Evolutionary conservation across 2,329 filamentous ascomycete genomes (phyloP).

Genomic region (Colletotrichum tropicale): DNA sequence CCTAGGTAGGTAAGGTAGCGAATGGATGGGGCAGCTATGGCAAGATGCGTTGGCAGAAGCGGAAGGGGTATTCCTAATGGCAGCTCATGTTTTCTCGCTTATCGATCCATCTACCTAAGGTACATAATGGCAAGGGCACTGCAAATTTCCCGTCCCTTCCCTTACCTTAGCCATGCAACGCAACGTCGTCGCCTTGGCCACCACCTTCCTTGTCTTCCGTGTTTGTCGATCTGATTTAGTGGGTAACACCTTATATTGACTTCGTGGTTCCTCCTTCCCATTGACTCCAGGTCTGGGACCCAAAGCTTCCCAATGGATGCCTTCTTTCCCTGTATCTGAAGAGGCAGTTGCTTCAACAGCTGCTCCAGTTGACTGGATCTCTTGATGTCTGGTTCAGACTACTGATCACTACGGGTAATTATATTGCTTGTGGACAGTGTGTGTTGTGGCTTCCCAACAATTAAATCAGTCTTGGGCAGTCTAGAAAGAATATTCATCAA

Average conservation of each 20-base stretch:
- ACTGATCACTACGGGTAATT: too few relatives aligned
- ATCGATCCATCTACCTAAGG: not conserved
- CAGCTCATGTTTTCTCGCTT: not conserved
- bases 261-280: not conserved
- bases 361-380: not conserved
- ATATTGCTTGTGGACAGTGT: not conserved
- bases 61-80: not conserved
- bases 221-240: not conserved
- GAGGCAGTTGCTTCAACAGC: not conserved
- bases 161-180: not conserved
- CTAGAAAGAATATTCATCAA: not conserved
- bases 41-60: not conserved
- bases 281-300: not conserved
- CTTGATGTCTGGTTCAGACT: not conserved
- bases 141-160: not conserved
- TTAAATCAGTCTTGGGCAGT: not conserved
- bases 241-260: not conserved
- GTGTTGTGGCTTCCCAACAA: not conserved
- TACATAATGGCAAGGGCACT: not conserved
- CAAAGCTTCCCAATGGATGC: not conserved
- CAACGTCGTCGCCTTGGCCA: not conserved
- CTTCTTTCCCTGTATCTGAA: not conserved
- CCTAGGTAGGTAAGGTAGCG: not conserved
- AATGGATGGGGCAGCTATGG: not conserved
- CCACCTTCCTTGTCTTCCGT: not conserved